A percentile compares a stretch with the other conserved stretches of the same genome.
These are phyloP conservation scores for Pseudevernia furfuracea DNA, from an alignment of 495 filamentous ascomycete genomes.

Conservation along the genomic window DNA sequence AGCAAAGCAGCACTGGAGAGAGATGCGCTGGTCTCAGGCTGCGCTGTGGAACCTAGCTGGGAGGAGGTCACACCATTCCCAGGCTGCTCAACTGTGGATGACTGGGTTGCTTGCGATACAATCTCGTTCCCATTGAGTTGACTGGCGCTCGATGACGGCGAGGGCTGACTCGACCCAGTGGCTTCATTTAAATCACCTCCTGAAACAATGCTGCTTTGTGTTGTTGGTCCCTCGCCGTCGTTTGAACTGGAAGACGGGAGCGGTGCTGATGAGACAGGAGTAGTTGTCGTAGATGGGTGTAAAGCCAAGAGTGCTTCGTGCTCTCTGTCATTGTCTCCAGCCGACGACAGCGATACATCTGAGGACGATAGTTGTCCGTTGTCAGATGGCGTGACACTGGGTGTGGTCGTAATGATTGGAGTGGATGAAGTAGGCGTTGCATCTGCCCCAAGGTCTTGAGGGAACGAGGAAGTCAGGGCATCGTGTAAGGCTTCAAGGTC, in stretches of 20 bases:
- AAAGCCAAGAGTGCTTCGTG: not conserved
- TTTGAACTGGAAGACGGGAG: not conserved
- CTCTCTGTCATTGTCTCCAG: not conserved
- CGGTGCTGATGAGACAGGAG: not conserved
- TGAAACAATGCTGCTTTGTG: not conserved
- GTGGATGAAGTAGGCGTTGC: not conserved
- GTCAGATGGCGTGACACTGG: not conserved
- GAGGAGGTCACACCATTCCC: slow-evolving; percentile 1
- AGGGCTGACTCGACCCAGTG: not conserved
- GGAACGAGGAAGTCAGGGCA: not conserved
- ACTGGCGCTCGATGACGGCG: not conserved
- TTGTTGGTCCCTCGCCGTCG: not conserved
- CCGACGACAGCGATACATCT: not conserved
- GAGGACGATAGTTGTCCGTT: not conserved
- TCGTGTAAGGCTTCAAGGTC: slow-evolving; percentile 3
- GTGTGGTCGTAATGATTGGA: not conserved
- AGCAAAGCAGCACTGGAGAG: not conserved
- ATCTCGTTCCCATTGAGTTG: not conserved
- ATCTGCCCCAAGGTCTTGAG: not conserved
- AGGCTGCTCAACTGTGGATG: not conserved
- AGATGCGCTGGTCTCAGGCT: not conserved
- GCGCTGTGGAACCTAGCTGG: not conserved
- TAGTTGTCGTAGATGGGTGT: not conserved
- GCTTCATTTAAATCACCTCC: not conserved
- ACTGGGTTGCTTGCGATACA: not conserved